Evolutionary conservation across 1,139 yeast genomes (phyloP).

Genomic region (Pneumocystis oryctolagi): DNA sequence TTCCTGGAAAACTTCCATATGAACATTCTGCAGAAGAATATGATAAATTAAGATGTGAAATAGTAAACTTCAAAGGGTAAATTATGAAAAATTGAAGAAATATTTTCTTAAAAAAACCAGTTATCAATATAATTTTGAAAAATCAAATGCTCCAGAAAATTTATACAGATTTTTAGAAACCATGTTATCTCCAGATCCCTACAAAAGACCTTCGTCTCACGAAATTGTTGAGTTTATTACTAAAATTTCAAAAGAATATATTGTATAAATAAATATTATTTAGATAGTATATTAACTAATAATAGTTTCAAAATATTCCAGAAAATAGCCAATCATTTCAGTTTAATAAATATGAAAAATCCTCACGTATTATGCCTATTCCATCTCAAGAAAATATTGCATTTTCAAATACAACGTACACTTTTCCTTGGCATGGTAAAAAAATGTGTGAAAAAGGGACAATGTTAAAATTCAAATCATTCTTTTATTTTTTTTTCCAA

Average conservation of each 20-base stretch:
- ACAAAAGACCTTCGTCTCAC: background rate
- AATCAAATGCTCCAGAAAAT: background rate
- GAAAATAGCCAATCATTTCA: background rate
- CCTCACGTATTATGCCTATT: background rate
- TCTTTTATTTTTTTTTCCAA: background rate
- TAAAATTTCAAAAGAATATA: background rate
- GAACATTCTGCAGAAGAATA: conserved; percentile 23
- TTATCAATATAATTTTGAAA: background rate
- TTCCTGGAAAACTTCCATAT: conserved; percentile 39
- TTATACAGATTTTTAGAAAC: background rate
- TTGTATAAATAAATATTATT: background rate
- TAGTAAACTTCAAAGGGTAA: conserved; percentile 26
- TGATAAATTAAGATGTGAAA: conserved; percentile 30
- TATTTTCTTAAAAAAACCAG: background rate
- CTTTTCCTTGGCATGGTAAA: background rate
- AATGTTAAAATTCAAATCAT: background rate
- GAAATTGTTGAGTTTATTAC: background rate
- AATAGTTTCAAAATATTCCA: background rate
- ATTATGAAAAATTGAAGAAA: background rate
- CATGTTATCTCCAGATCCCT: background rate
- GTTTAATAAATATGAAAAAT: background rate
- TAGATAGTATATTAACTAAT: background rate
- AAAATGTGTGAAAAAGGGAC: background rate
- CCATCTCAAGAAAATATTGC: background rate
- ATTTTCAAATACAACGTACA: background rate